Percentiles rank a stretch among this genome's conserved stretches.
These are phyloP conservation scores for Pisolithus microcarpus DNA, from an alignment of 768 basidiomycete genomes.

Conservation along the genomic window DNA sequence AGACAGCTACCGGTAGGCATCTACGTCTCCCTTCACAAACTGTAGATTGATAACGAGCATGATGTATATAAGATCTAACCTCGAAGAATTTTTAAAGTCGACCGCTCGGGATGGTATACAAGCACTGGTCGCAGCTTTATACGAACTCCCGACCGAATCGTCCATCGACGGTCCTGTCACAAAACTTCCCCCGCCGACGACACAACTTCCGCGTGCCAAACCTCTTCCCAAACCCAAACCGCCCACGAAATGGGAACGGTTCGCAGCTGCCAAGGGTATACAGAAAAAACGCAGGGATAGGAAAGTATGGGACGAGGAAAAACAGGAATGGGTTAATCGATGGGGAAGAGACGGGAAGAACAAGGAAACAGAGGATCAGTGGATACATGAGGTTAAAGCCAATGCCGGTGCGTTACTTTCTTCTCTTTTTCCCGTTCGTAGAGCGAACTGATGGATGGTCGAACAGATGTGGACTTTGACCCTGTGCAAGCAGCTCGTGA, in stretches of 20 bases:
- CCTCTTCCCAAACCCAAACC: slow-evolving; percentile 90
- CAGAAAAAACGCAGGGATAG: slow-evolving; percentile 69
- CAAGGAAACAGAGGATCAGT: slow-evolving; percentile 76
- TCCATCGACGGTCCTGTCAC: slow-evolving; percentile 80
- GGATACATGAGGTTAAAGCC: slow-evolving; percentile 85
- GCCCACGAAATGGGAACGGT: slow-evolving; percentile 93
- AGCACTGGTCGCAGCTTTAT: slow-evolving; percentile 70
- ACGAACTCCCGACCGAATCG: slow-evolving; percentile 68
- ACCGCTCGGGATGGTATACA: slow-evolving; percentile 80
- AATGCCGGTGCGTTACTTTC: slow-evolving; percentile 59
- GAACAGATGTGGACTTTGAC: slow-evolving; percentile 67
- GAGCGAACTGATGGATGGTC: background rate
- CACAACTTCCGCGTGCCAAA: slow-evolving; percentile 81
- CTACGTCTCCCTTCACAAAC: background rate
- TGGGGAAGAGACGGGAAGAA: slow-evolving; percentile 93
- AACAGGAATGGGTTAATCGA: slow-evolving; percentile 83
- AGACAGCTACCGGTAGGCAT: slow-evolving; percentile 69
- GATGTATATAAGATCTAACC: slow-evolving; percentile 52
- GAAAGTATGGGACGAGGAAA: slow-evolving; percentile 91
- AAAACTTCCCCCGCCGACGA: slow-evolving; percentile 69
- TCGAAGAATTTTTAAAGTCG: slow-evolving; percentile 73
- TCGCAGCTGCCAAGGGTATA: slow-evolving; percentile 92
- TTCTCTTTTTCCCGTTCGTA: background rate
- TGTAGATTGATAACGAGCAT: background rate
- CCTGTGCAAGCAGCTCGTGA: slow-evolving; percentile 68